A percentile compares a stretch with the other conserved stretches of the same genome.
phyloP scores from a whole-genome alignment of 2,329 filamentous ascomycete species.

The Phialocephala sp. region DNA sequence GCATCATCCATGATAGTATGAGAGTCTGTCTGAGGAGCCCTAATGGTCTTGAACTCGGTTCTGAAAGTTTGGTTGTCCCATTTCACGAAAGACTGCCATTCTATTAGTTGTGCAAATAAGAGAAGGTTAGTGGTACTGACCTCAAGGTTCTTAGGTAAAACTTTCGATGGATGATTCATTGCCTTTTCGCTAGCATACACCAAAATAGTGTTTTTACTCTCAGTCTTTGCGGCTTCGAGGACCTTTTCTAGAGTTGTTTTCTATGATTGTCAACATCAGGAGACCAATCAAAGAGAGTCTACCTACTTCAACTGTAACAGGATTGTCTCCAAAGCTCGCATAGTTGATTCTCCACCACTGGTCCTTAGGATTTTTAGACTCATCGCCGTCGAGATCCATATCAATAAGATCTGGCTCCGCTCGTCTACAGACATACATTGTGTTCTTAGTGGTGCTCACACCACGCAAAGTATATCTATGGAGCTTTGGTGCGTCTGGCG shows the following conservation, averaged over 20 bases:
- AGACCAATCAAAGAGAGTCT: background rate
- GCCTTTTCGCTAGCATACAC: conserved; percentile 61
- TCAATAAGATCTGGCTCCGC: conserved; percentile 51
- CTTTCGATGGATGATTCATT: conserved; percentile 42
- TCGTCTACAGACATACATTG: conserved; percentile 57
- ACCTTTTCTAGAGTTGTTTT: conserved; percentile 54
- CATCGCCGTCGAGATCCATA: conserved; percentile 43
- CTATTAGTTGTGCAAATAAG: conserved; percentile 18
- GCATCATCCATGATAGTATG: conserved; percentile 14
- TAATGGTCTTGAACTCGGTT: conserved; percentile 48
- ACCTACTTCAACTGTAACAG: conserved; percentile 57
- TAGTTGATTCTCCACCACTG: conserved; percentile 64
- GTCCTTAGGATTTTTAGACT: conserved; percentile 42
- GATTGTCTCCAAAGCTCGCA: conserved; percentile 46
- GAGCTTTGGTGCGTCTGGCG: conserved; percentile 33
- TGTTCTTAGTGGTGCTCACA: conserved; percentile 52
- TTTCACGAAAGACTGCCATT: conserved; percentile 52
- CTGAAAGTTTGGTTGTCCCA: conserved; percentile 59
- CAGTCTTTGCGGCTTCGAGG: conserved; percentile 52
- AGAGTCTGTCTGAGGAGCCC: conserved; percentile 24
- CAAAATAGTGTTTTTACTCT: conserved; percentile 54
- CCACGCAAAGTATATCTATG: conserved; percentile 57
- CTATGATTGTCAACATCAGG: conserved; percentile 42
- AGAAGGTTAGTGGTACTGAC: conserved; percentile 36
- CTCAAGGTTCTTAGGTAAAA: conserved; percentile 49